Evolutionary conservation across 2,329 filamentous ascomycete genomes (phyloP).

Genomic region (Cercospora sp.): DNA sequence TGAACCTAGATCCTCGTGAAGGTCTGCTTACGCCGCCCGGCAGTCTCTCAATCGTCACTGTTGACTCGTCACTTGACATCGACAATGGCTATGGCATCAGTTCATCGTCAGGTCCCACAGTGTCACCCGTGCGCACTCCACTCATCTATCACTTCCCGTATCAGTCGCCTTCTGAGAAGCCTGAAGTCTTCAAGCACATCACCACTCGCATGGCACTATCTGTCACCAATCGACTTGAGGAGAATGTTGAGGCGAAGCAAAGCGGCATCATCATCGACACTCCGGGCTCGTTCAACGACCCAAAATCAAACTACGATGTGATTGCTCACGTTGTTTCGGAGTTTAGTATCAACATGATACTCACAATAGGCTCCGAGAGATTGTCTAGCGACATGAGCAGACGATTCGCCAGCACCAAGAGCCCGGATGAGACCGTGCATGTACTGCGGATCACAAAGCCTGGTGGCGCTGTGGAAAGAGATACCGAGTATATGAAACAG

Average conservation of each 20-base stretch:
- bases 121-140: slow-evolving; percentile 86
- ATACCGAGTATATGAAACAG: slow-evolving; percentile 71
- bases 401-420: slow-evolving; percentile 58
- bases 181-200: slow-evolving; percentile 68
- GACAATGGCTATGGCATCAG: slow-evolving; percentile 82
- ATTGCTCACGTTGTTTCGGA: slow-evolving; percentile 76
- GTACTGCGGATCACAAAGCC: slow-evolving; percentile 81
- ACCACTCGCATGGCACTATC: slow-evolving; percentile 75
- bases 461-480: slow-evolving; percentile 77
- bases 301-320: slow-evolving; percentile 68
- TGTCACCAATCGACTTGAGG: slow-evolving; percentile 72
- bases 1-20: slow-evolving; percentile 83
- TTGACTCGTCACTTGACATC: slow-evolving; percentile 83
- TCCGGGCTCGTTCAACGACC: slow-evolving; percentile 66
- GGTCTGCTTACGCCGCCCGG: slow-evolving; percentile 60
- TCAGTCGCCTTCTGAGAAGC: slow-evolving; percentile 69
- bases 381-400: slow-evolving; percentile 73
- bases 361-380: slow-evolving; percentile 77
- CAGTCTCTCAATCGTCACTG: slow-evolving; percentile 80
- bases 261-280: slow-evolving; percentile 86
- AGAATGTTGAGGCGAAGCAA: slow-evolving; percentile 69
- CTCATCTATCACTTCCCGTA: slow-evolving; percentile 87
- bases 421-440: slow-evolving; percentile 64
- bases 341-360: slow-evolving; percentile 69
- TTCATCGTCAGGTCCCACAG: slow-evolving; percentile 85